These are phyloP conservation scores for Hyphopichia fennica DNA, from an alignment of 1,139 yeast species.

Conservation along the genomic window DNA sequence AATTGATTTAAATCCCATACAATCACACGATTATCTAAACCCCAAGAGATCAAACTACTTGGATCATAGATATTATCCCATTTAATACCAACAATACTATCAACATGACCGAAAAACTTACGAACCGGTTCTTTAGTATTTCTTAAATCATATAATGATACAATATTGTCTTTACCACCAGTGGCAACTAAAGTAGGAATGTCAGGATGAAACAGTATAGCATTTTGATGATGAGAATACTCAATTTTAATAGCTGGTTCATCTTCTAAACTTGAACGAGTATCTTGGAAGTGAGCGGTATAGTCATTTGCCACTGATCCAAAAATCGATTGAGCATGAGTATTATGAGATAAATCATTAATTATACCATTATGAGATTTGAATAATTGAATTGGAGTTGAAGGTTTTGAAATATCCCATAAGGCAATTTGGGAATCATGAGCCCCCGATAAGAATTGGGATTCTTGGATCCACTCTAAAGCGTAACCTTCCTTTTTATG, in stretches of 20 bases:
- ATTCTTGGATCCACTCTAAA: constrained; percentile 59
- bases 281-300: constrained; percentile 65
- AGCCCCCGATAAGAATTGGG: constrained; percentile 61
- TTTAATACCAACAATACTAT: constrained; percentile 35
- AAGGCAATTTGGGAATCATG: constrained; percentile 66
- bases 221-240: constrained; percentile 47
- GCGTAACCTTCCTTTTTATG: constrained; percentile 72
- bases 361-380: constrained; percentile 51
- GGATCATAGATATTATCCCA: constrained; percentile 42
- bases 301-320: constrained; percentile 78
- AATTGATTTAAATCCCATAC: constrained; percentile 51
- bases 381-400: constrained; percentile 45
- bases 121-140: constrained; percentile 48
- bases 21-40: constrained; percentile 49
- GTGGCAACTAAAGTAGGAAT: constrained; percentile 48
- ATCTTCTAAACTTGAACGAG: constrained; percentile 42
- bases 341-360: constrained; percentile 60
- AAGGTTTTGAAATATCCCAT: constrained; percentile 58
- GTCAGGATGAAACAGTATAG: constrained; percentile 50
- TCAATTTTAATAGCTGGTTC: constrained; percentile 46
- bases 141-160: constrained; percentile 52
- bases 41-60: constrained; percentile 42
- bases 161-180: constrained; percentile 54
- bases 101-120: constrained; percentile 51
- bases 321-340: constrained; percentile 45